Conservation (phyloP, 148 eudicot genomes). For the Rhododendron molle region DNA sequence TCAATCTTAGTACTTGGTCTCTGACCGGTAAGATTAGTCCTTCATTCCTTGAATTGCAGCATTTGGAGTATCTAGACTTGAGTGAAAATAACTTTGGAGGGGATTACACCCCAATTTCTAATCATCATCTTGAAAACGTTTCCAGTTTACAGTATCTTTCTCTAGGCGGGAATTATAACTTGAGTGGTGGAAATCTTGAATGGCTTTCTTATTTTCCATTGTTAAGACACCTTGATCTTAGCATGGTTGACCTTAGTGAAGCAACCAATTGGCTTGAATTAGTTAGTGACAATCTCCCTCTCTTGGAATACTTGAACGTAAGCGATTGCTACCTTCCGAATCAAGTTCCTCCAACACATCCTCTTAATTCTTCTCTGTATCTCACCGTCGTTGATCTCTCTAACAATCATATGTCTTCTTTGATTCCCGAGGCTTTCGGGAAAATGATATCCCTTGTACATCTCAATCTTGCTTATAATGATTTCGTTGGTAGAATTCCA, state of each 20-base stretch:
- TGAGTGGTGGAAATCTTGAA: neutral
- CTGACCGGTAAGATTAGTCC: neutral
- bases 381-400: slow-evolving; percentile 5
- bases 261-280: neutral
- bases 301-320: neutral
- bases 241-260: neutral
- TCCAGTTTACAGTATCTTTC: neutral
- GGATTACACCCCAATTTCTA: neutral
- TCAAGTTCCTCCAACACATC: neutral
- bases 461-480: slow-evolving; percentile 7
- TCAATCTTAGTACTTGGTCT: neutral
- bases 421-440: slow-evolving; percentile 11
- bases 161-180: neutral
- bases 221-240: neutral
- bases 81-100: neutral
- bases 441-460: neutral
- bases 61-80: neutral
- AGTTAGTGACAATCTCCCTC: neutral
- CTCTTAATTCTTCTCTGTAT: slow-evolving; percentile 9
- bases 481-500: slow-evolving; percentile 9
- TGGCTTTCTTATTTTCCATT: slow-evolving; percentile 7
- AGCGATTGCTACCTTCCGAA: neutral
- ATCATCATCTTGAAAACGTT: neutral
- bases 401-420: neutral
- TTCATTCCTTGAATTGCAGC: neutral